Base-by-base conservation (phyloP, 179 eudicot genomes). In the Spergularia azorica region DNA sequence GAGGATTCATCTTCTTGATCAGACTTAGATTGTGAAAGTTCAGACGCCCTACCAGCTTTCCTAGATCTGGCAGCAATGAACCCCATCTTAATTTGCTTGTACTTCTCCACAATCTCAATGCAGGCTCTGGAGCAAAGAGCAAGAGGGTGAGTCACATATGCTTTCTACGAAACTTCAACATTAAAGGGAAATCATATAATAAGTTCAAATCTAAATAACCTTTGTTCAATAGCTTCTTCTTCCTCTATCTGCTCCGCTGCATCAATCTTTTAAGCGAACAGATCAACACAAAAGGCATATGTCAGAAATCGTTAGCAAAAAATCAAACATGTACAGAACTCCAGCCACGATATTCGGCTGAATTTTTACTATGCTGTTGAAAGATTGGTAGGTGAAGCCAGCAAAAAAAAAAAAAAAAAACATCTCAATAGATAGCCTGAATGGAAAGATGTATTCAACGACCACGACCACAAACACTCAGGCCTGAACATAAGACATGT, bases 221-320 rank as follows among this genome's bases (percentile, higher is more conserved):
- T 89, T 79, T 92, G 97, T 75, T 94, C 97, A 74, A 88, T 86
- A 46, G 88, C 74, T 84, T 94, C 97, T 41, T 89, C 96, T 83
- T 88, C 98, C 86, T 94, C 96, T 67, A 92, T 92, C 76, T 57
- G 84, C 78, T 94, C 97, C 75, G 98, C 98, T 76, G 98, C 97
- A 88, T 92, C 97, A 84, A 89, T 72, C 98, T 94, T 43, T 86
- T 73, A 83, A 78, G 75, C 12, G 70, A 16, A 62, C 68, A 71
- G 43, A 74, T 51, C 20, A 8, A 48, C 63, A 26, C 32, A 46
- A 48, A 32, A 56, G 36, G 63, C 76, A 76, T 12, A 15, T 65
- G 48, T 54, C 54, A 64, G 54, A 71, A 20, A 65, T 55, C 50
- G 65, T 21, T n/a, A 5, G 13, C 16, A n/a, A 77, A 18, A 76